Evolutionary conservation across 306 rosid species (phyloP).

Genomic region (Ceratonia siliqua): DNA sequence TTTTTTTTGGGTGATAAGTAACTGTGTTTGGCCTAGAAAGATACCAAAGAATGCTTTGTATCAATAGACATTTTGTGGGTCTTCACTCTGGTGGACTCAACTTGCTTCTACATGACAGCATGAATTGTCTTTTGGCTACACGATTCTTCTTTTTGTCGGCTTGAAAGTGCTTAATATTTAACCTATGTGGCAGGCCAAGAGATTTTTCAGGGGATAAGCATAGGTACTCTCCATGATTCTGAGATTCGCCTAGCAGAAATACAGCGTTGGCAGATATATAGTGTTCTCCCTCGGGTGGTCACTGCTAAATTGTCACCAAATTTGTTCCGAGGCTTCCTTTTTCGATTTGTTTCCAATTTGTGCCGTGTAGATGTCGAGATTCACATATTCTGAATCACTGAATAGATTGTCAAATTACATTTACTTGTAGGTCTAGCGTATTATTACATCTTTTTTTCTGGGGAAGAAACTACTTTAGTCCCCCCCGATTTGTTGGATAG

Average conservation of each 20-base stretch:
- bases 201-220: conserved; percentile 42
- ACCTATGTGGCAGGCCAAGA: conserved; percentile 63
- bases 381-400: conserved; percentile 21
- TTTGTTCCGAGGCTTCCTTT: conserved; percentile 4
- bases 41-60: conserved; percentile 8
- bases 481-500: conserved; percentile 33
- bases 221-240: conserved; percentile 32
- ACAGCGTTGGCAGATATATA: too few relatives aligned
- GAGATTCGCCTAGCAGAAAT: conserved; percentile 31
- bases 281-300: conserved; percentile 19
- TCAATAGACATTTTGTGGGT: conserved; percentile 14
- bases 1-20: background rate
- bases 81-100: background rate
- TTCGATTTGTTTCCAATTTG: conserved; percentile 23
- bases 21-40: background rate
- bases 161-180: conserved; percentile 28
- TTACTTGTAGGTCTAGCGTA: conserved; percentile 16
- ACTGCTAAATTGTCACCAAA: conserved; percentile 28
- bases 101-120: conserved; percentile 6
- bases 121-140: conserved; percentile 17
- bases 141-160: conserved; percentile 18
- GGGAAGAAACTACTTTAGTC: conserved; percentile 28
- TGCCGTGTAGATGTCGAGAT: conserved; percentile 13
- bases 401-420: conserved; percentile 22
- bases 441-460: conserved; percentile 23